These are phyloP conservation scores for Luffa aegyptiaca DNA, from an alignment of 306 rosid species.

Conservation along the genomic window DNA sequence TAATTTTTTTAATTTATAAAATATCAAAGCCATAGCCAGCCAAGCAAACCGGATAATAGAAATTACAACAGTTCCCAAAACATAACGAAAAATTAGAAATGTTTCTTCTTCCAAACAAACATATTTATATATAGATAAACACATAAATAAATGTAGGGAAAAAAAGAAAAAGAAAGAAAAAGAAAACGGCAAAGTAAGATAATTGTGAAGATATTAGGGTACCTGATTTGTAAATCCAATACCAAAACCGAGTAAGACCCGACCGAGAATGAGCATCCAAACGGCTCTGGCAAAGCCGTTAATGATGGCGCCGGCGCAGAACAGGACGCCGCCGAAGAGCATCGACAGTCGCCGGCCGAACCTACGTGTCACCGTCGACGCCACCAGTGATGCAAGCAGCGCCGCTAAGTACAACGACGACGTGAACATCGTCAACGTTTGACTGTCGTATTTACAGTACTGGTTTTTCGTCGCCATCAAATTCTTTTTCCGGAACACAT, in stretches of 20 bases:
- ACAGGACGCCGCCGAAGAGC: conserved; percentile 72
- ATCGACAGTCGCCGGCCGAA: conserved; percentile 72
- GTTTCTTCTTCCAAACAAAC: neutral
- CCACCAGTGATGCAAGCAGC: conserved; percentile 65
- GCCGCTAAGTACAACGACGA: conserved; percentile 88
- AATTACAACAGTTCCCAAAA: neutral
- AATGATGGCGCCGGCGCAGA: conserved; percentile 60
- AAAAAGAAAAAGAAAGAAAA: neutral
- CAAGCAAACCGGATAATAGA: neutral
- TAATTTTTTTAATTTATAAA: neutral
- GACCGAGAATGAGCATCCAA: conserved; percentile 80
- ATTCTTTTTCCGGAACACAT: conserved; percentile 47
- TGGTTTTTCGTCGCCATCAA: conserved; percentile 21
- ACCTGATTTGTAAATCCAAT: conserved; percentile 95
- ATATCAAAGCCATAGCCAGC: conserved; percentile 8
- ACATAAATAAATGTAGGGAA: neutral
- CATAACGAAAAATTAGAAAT: neutral
- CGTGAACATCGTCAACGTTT: conserved; percentile 67
- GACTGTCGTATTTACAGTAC: conserved; percentile 79
- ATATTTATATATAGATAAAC: neutral
- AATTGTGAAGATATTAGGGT: neutral
- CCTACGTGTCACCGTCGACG: conserved; percentile 53
- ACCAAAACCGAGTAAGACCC: conserved; percentile 88
- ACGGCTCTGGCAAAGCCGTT: conserved; percentile 51
- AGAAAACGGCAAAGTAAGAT: neutral